Evolutionary conservation across 345 rosid genomes (phyloP).

Genomic region (Anacardium occidentale): DNA sequence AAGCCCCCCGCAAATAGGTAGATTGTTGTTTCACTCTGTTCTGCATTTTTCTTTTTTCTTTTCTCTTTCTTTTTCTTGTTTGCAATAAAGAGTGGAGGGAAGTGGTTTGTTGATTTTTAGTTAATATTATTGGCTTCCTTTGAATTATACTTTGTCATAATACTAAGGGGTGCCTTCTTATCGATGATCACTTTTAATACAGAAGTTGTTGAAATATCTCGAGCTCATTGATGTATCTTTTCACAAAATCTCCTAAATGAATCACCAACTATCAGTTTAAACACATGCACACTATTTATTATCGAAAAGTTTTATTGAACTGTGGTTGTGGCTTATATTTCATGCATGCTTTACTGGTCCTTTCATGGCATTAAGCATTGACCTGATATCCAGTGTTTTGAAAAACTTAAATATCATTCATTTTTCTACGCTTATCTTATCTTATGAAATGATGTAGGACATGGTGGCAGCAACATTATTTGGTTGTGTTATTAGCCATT

Average conservation of each 20-base stretch:
- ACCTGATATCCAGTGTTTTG: background rate
- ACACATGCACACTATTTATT: background rate
- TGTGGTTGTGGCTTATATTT: background rate
- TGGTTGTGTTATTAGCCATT: conserved; percentile 24
- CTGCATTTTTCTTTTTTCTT: background rate
- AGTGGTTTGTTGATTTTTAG: too few species aligned
- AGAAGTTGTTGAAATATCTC: background rate
- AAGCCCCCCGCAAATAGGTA: conserved; percentile 54
- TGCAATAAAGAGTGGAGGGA: too few species aligned
- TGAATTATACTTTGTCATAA: too few species aligned
- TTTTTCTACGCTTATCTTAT: background rate
- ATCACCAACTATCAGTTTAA: too few species aligned
- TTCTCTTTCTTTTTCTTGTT: too few species aligned
- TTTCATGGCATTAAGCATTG: background rate
- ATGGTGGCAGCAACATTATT: conserved; percentile 50
- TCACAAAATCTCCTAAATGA: background rate
- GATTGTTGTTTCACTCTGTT: background rate
- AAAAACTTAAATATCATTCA: background rate
- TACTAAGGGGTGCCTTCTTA: too few species aligned
- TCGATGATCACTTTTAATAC: too few species aligned
- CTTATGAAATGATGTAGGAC: conserved; percentile 44
- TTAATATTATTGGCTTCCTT: too few species aligned
- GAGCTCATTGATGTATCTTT: background rate
- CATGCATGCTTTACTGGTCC: background rate
- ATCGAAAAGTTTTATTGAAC: background rate